Percentiles rank a stretch among this genome's conserved stretches.
phyloP scores from a whole-genome alignment of 352 stramenopile species.

The Globisporangium megalacanthum region DNA sequence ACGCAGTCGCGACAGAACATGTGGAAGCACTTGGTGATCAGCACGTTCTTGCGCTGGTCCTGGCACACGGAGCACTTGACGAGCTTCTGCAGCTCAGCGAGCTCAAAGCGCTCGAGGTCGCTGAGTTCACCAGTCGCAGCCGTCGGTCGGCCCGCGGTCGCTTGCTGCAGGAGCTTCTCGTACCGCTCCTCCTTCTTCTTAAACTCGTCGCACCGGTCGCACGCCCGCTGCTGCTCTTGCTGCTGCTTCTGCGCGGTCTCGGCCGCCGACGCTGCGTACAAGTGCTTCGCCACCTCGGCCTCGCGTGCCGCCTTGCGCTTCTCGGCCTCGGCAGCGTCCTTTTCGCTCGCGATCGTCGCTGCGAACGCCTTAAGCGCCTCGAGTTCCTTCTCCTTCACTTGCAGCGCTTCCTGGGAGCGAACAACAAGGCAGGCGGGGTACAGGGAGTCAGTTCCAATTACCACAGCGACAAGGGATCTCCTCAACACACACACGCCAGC shows the following conservation, averaged over 20 bases:
- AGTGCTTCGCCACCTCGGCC: slow-evolving; percentile 56
- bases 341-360: slow-evolving; percentile 45
- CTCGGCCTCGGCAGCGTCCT: slow-evolving; percentile 42
- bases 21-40: slow-evolving; percentile 86
- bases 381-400: slow-evolving; percentile 55
- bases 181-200: slow-evolving; percentile 47
- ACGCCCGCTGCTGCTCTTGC: slow-evolving; percentile 49
- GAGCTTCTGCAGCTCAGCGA: slow-evolving; percentile 77
- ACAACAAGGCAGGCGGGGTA: background rate
- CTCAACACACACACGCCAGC: background rate
- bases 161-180: slow-evolving; percentile 33
- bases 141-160: slow-evolving; percentile 15
- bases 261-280: slow-evolving; percentile 30
- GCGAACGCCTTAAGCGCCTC: slow-evolving; percentile 65
- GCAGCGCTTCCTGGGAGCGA: slow-evolving; percentile 33
- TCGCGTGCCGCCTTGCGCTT: slow-evolving; percentile 54
- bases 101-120: slow-evolving; percentile 74
- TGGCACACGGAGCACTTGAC: slow-evolving; percentile 85
- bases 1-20: slow-evolving; percentile 89
- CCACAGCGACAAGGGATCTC: background rate
- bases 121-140: slow-evolving; percentile 36
- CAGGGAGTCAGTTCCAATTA: background rate
- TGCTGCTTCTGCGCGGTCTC: slow-evolving; percentile 53
- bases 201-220: slow-evolving; percentile 48
- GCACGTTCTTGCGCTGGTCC: slow-evolving; percentile 80